Evolutionary conservation across 1,284 basidiomycete genomes (phyloP), one percentile per base, ranked within the genome.

Genomic region (Ganoderma leucocontextum): DNA sequence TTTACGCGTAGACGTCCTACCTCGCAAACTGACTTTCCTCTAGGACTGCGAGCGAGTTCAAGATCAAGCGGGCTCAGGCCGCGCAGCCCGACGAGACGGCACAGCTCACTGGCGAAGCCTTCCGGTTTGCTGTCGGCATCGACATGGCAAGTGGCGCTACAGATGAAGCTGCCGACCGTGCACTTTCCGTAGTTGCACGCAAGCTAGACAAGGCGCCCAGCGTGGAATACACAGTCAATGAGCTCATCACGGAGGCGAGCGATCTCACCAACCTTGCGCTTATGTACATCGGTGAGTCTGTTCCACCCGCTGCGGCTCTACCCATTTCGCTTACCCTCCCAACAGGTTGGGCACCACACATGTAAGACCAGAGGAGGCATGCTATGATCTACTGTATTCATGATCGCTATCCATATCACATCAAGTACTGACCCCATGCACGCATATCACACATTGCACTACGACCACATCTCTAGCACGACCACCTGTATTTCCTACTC

Each of bases 221-320:
- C 76, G 93, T 97, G 42, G 95, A 98, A 79, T 96, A 95, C 75
- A 94, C 92, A 4, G 95, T 99, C 70, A 98, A 98, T 81, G 92
- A 96, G 78, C 87, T 99, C 47, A 93, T 99, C 67, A 91, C 94
- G 33, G 91, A 96, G 77, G 97, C 97, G 47, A 94, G 90, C 49
- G 94, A 97, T 77, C 80, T 85, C 0, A 83, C 83, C 44, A 94
- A 96, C 78, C 81, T 99, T 41, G 91, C 90, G 1, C 86, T 85
- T 35, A 96, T 99, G 76, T 99, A 88, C 76, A 75, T 79, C 69
- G 95, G 94, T 93, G 75, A 70, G 86, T 79, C n/a, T 55, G 12
- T 55, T 22, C 47, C 47, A 25, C 10, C 22, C 22, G 22, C 9
- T 25, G 22, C 47, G 22, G 13, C 52, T 55, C 33, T 13, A 29